These are phyloP conservation scores for Prunus campanulata DNA, from an alignment of 306 rosid genomes.

Conservation along the genomic window DNA sequence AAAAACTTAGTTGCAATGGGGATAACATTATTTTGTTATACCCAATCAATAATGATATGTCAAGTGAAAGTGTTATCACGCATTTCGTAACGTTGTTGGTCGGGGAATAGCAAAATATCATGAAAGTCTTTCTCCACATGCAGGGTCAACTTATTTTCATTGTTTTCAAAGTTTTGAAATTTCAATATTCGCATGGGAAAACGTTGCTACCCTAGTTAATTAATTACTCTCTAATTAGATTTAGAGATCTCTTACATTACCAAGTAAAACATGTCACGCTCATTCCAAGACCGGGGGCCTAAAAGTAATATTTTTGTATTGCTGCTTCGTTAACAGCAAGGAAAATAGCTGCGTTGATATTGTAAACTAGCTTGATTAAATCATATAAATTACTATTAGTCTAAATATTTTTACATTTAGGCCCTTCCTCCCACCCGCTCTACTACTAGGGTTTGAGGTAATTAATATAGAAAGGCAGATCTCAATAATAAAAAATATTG, in stretches of 20 bases:
- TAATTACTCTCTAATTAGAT: not conserved
- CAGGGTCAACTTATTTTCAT: not conserved
- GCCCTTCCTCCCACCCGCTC: not conserved
- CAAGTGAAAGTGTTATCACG: too few species aligned
- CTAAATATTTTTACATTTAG: not conserved
- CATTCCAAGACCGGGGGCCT: not conserved
- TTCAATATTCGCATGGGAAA: slow-evolving; percentile 15
- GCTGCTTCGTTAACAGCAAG: slow-evolving; percentile 13
- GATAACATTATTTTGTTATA: too few species aligned
- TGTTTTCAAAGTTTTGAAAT: slow-evolving; percentile 1
- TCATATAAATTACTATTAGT: too few species aligned
- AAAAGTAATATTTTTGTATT: slow-evolving; percentile 8
- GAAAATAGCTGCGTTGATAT: slow-evolving; percentile 11
- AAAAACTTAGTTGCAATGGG: too few species aligned
- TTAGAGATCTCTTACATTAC: not conserved
- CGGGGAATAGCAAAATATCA: too few species aligned
- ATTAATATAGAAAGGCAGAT: not conserved
- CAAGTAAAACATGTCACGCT: slow-evolving; percentile 5
- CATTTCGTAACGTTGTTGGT: rapidly evolving
- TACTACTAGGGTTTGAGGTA: not conserved
- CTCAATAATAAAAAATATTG: not conserved
- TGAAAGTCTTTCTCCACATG: too few species aligned
- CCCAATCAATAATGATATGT: too few species aligned
- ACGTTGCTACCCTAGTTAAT: not conserved
- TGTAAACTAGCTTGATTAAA: slow-evolving; percentile 8